These are phyloP conservation scores for Agrocybe praecox DNA, from an alignment of 768 basidiomycete genomes.

Conservation along the genomic window DNA sequence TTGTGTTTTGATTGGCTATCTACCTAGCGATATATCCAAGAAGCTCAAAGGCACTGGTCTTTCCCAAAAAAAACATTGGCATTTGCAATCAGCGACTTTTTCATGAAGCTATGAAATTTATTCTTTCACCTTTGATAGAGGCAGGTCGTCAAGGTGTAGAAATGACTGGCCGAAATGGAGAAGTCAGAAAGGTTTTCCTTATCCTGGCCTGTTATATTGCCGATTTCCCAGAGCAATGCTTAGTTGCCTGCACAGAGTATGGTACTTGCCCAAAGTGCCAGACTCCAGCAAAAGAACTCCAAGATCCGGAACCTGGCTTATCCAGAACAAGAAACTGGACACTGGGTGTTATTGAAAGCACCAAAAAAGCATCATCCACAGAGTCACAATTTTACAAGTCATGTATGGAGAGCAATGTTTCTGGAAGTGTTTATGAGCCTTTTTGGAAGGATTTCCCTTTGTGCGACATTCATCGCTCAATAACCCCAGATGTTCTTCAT, in stretches of 20 bases:
- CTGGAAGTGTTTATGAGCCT: slow-evolving; percentile 9
- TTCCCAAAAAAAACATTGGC: neutral
- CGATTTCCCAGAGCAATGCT: slow-evolving; percentile 43
- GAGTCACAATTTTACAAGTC: neutral
- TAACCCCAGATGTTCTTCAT: slow-evolving; percentile 19
- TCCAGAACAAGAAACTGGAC: neutral
- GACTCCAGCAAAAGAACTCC: no score
- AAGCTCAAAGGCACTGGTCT: slow-evolving; percentile 2
- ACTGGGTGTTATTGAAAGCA: slow-evolving; percentile 3
- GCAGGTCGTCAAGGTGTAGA: slow-evolving; percentile 29
- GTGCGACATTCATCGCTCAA: slow-evolving; percentile 11
- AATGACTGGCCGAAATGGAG: slow-evolving; percentile 33
- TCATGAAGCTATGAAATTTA: slow-evolving; percentile 32
- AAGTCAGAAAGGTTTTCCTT: slow-evolving; percentile 16
- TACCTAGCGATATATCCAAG: slow-evolving; percentile 32
- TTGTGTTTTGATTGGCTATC: slow-evolving; percentile 36
- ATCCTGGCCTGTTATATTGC: slow-evolving; percentile 18
- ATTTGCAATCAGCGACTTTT: slow-evolving; percentile 29
- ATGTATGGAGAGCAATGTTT: slow-evolving; percentile 9
- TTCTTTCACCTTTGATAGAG: slow-evolving; percentile 28
- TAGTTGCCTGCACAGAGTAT: slow-evolving; percentile 27
- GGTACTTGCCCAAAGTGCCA: slow-evolving; percentile 18
- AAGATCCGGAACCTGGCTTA: neutral
- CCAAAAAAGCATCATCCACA: neutral
- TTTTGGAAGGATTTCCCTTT: slow-evolving; percentile 17